phyloP scores from a whole-genome alignment of 352 stramenopile species.

The Phytophthora pisi region DNA sequence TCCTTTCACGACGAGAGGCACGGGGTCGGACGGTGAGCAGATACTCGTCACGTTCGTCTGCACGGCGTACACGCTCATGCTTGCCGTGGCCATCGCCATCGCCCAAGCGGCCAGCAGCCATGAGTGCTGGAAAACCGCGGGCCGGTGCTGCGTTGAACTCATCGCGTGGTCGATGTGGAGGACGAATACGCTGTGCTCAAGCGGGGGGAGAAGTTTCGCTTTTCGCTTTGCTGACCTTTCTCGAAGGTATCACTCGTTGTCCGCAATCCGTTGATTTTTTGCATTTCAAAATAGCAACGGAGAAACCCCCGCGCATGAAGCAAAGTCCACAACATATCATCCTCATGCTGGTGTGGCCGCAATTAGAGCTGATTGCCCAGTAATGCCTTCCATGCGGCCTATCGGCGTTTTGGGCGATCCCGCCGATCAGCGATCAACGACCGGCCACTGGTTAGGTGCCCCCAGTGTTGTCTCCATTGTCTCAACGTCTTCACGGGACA shows the following conservation, averaged over 20 bases:
- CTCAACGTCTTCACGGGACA: no score
- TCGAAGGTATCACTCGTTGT: slow-evolving; percentile 15
- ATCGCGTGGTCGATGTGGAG: background rate
- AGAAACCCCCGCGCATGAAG: background rate
- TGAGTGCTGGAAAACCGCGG: background rate
- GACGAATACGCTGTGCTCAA: background rate
- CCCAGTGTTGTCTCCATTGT: no score
- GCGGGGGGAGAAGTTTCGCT: slow-evolving; percentile 9
- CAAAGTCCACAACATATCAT: no score
- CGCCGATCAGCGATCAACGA: no score
- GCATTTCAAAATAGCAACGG: no score
- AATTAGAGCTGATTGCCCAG: no score
- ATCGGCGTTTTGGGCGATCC: no score
- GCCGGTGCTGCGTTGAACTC: background rate
- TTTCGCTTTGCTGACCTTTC: slow-evolving; percentile 11
- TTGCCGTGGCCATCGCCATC: slow-evolving; percentile 1
- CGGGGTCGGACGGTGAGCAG: slow-evolving; percentile 59
- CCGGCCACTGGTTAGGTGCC: no score
- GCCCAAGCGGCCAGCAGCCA: slow-evolving; percentile 20
- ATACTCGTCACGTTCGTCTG: slow-evolving; percentile 67
- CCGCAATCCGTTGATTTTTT: no score
- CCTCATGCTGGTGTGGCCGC: no score
- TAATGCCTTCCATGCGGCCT: no score
- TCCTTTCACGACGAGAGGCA: slow-evolving; percentile 62
- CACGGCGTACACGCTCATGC: slow-evolving; percentile 18